phyloP scores from a whole-genome alignment of 83 land plant genomes.

The Picea engelmannii region DNA sequence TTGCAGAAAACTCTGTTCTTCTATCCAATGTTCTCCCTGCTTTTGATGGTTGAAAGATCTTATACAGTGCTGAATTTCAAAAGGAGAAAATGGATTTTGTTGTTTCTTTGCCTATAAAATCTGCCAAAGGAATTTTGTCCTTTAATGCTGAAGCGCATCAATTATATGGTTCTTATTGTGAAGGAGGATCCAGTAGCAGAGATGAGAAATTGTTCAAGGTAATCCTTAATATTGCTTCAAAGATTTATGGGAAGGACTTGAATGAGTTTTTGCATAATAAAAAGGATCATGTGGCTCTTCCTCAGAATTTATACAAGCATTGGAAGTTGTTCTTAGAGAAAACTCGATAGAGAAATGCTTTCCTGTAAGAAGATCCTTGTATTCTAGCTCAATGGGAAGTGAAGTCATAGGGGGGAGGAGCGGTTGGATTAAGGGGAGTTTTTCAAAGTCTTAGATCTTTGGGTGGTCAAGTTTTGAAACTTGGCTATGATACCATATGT shows the following conservation, averaged over 20 bases:
- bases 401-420: no score
- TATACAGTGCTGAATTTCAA: slow-evolving; percentile 64
- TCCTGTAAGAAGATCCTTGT: no score
- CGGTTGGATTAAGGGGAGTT: no score
- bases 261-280: background rate
- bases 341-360: no score
- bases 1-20: slow-evolving; percentile 31
- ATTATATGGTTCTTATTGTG: no score
- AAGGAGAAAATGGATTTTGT: slow-evolving; percentile 54
- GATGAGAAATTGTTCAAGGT: slow-evolving; percentile 50
- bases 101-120: slow-evolving; percentile 25
- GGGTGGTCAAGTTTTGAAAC: no score
- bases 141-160: no score
- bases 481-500: no score
- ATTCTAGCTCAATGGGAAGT: no score
- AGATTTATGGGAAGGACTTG: no score
- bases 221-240: slow-evolving; percentile 3
- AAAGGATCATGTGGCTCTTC: slow-evolving; percentile 36
- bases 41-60: slow-evolving; percentile 64
- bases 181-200: background rate
- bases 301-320: background rate
- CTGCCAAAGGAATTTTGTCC: slow-evolving; percentile 2
- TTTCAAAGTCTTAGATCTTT: no score
- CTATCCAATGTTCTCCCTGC: slow-evolving; percentile 50
- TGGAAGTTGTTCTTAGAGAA: no score